These are phyloP conservation scores for Fusarium coicis DNA, from an alignment of 2,329 filamentous ascomycete species.

Conservation along the genomic window DNA sequence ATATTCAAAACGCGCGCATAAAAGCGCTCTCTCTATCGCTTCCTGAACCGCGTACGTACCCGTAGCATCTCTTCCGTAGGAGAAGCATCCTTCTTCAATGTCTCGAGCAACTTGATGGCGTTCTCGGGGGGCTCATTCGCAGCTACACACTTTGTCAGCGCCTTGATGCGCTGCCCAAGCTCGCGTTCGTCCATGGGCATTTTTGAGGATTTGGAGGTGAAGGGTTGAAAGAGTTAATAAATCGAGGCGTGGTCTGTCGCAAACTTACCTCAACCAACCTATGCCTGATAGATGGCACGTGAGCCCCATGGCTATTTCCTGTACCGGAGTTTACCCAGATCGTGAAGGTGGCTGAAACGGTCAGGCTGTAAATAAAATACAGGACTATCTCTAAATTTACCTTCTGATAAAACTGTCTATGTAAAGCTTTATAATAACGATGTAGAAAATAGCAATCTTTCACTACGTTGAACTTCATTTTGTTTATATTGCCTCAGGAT, in stretches of 20 bases:
- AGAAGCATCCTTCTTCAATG: slow-evolving; percentile 81
- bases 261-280: slow-evolving; percentile 19
- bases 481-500: not conserved
- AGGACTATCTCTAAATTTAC: not conserved
- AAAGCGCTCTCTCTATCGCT: not conserved
- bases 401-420: too few relatives aligned
- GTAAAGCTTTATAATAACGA: not conserved
- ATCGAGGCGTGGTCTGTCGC: slow-evolving; percentile 11
- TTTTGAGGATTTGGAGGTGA: not conserved
- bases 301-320: slow-evolving; percentile 7
- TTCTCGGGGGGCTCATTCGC: slow-evolving; percentile 79
- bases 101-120: slow-evolving; percentile 78
- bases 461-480: not conserved
- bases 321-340: slow-evolving; percentile 30
- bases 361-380: not conserved
- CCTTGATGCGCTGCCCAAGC: slow-evolving; percentile 79
- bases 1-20: not conserved
- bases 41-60: slow-evolving; percentile 62
- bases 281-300: slow-evolving; percentile 31
- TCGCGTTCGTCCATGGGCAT: slow-evolving; percentile 80
- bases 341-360: not conserved
- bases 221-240: slow-evolving; percentile 8
- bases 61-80: slow-evolving; percentile 91
- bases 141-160: slow-evolving; percentile 80
- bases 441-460: not conserved